A percentile compares a stretch with the other conserved stretches of the same genome.
Evolutionary conservation across 1,139 yeast species (phyloP).

Genomic region (Sugiyamaella sp.): DNA sequence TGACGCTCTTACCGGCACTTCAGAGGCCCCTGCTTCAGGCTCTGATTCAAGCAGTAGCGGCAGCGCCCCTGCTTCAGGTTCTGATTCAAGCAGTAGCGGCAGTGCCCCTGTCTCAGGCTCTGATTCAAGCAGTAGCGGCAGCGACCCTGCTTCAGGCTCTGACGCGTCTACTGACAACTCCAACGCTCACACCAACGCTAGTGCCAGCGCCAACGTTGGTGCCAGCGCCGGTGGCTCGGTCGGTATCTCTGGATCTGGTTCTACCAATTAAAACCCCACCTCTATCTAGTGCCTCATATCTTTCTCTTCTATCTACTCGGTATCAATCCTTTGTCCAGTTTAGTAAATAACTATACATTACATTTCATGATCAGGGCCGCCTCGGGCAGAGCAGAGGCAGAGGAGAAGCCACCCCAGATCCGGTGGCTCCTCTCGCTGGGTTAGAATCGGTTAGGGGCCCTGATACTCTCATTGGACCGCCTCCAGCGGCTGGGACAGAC

Average conservation of each 20-base stretch:
- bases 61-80: too few species aligned
- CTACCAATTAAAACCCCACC: not conserved
- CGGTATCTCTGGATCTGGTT: not conserved
- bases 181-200: too few species aligned
- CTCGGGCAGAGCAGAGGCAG: not conserved
- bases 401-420: not conserved
- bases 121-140: too few species aligned
- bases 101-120: too few species aligned
- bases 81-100: too few species aligned
- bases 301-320: not conserved
- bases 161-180: not conserved
- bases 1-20: constrained; percentile 19
- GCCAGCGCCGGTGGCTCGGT: not conserved
- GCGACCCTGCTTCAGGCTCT: constrained; percentile 8
- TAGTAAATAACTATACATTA: too few species aligned
- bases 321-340: not conserved
- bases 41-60: too few species aligned
- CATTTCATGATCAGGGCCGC: too few species aligned
- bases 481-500: too few species aligned
- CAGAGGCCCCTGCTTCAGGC: constrained; percentile 12
- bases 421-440: not conserved
- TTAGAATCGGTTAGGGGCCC: too few species aligned
- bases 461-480: too few species aligned
- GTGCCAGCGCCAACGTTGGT: too few species aligned
- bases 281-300: not conserved